Evolutionary conservation across 169 alveolate species (phyloP).

Genomic region (Toxoplasma gondii): DNA sequence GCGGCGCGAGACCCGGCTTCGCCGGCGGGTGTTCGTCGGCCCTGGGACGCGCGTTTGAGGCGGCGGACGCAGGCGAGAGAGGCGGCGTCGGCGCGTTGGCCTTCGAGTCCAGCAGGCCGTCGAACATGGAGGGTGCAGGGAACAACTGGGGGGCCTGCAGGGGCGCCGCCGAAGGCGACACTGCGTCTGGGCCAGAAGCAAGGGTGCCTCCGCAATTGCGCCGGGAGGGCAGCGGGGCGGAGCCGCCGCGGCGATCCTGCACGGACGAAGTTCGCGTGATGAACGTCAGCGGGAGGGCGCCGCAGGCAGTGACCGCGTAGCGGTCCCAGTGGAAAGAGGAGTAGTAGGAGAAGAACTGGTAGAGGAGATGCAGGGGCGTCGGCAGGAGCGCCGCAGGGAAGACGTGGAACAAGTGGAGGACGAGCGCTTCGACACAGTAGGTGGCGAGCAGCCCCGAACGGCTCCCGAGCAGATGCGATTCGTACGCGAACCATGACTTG

Average conservation of each 20-base stretch:
- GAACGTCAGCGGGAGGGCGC: slow-evolving; percentile 61
- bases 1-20: background rate
- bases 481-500: slow-evolving; percentile 74
- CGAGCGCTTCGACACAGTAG: slow-evolving; percentile 68
- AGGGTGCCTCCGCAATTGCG: background rate
- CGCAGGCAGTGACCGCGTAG: slow-evolving; percentile 69
- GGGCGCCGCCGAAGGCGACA: too few relatives aligned
- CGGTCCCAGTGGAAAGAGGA: slow-evolving; percentile 67
- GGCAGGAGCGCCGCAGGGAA: slow-evolving; percentile 51
- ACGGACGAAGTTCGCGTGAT: background rate
- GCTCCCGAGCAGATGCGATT: slow-evolving; percentile 70
- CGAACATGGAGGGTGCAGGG: too few relatives aligned
- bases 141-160: too few relatives aligned
- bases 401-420: slow-evolving; percentile 61
- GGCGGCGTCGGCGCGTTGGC: background rate
- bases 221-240: background rate
- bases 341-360: slow-evolving; percentile 61
- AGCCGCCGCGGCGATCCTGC: background rate
- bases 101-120: too few relatives aligned
- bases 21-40: background rate
- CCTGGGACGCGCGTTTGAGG: background rate
- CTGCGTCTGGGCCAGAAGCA: too few relatives aligned
- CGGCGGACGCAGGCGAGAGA: background rate
- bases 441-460: slow-evolving; percentile 71
- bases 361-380: slow-evolving; percentile 68